These are phyloP conservation scores for Monoraphidium neglectum DNA, from an alignment of 139 green algal species.

Conservation along the genomic window DNA sequence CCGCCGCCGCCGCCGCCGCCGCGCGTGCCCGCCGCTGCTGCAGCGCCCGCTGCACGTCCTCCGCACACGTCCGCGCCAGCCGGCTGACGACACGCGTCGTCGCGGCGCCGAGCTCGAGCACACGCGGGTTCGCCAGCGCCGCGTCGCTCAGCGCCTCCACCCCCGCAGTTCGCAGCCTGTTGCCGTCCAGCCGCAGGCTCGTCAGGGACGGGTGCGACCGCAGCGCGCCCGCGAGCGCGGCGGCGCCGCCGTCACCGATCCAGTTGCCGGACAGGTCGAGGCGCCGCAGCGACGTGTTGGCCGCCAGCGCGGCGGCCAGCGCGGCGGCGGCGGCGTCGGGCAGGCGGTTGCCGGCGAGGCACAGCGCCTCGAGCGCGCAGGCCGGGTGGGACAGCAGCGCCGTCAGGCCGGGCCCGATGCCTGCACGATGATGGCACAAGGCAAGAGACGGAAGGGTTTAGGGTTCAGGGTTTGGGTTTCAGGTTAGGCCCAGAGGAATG, in stretches of 20 bases:
- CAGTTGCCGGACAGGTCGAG: constrained; percentile 93
- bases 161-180: constrained; percentile 69
- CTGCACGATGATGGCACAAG: too few species aligned
- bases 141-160: constrained; percentile 50
- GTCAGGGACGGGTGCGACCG: constrained; percentile 36
- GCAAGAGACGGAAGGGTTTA: too few species aligned
- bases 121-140: too few species aligned
- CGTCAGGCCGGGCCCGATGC: too few species aligned
- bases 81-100: too few species aligned
- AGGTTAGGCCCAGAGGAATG: too few species aligned
- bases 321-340: constrained; percentile 50
- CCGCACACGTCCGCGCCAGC: too few species aligned
- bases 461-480: too few species aligned
- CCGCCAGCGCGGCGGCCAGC: constrained; percentile 53
- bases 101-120: too few species aligned
- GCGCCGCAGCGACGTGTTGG: constrained; percentile 48
- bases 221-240: constrained; percentile 79
- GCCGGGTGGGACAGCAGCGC: not conserved
- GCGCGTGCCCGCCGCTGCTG: too few species aligned
- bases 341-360: not conserved
- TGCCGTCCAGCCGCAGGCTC: constrained; percentile 89
- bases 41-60: too few species aligned
- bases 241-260: constrained; percentile 62
- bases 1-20: too few species aligned
- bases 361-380: not conserved